phyloP scores from a whole-genome alignment of 352 stramenopile species.

The Phytophthora citricola region DNA sequence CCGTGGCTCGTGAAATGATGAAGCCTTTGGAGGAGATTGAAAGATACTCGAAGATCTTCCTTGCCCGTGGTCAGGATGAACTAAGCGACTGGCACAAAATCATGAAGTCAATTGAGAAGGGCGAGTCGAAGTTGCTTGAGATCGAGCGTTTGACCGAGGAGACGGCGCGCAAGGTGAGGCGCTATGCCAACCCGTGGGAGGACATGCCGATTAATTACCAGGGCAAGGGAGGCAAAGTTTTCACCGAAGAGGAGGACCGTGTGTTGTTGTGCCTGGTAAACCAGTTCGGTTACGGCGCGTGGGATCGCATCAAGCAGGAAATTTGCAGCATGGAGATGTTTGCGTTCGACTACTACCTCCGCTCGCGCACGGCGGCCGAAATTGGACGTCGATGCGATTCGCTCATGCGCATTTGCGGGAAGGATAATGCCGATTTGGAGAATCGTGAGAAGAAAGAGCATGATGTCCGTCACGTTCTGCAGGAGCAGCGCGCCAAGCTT shows the following conservation, averaged over 20 bases:
- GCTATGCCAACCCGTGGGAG: slow-evolving; percentile 86
- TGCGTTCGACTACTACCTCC: slow-evolving; percentile 99
- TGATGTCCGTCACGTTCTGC: slow-evolving; percentile 61
- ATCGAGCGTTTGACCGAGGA: slow-evolving; percentile 86
- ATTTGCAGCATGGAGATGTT: slow-evolving; percentile 94
- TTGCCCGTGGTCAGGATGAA: slow-evolving; percentile 72
- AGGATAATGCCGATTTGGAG: slow-evolving; percentile 90
- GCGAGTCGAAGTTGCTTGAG: slow-evolving; percentile 87
- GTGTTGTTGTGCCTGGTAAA: slow-evolving; percentile 98
- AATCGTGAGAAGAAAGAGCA: slow-evolving; percentile 81
- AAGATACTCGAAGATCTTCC: slow-evolving; percentile 72
- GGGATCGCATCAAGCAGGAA: slow-evolving; percentile 97
- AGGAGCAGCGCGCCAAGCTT: slow-evolving; percentile 76
- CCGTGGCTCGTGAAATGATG: slow-evolving; percentile 84
- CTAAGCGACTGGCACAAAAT: slow-evolving; percentile 86
- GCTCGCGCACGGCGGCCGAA: slow-evolving; percentile 94
- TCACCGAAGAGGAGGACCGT: slow-evolving; percentile 98
- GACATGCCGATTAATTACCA: slow-evolving; percentile 91
- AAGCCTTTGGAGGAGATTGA: slow-evolving; percentile 82
- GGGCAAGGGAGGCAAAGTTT: slow-evolving; percentile 92
- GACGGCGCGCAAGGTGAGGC: slow-evolving; percentile 74
- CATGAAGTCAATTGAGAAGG: slow-evolving; percentile 89
- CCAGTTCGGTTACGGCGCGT: slow-evolving; percentile 96
- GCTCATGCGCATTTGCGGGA: slow-evolving; percentile 95
- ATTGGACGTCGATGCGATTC: slow-evolving; percentile 96